phyloP scores from a whole-genome alignment of 306 rosid species.

The Inga leiocalycina region DNA sequence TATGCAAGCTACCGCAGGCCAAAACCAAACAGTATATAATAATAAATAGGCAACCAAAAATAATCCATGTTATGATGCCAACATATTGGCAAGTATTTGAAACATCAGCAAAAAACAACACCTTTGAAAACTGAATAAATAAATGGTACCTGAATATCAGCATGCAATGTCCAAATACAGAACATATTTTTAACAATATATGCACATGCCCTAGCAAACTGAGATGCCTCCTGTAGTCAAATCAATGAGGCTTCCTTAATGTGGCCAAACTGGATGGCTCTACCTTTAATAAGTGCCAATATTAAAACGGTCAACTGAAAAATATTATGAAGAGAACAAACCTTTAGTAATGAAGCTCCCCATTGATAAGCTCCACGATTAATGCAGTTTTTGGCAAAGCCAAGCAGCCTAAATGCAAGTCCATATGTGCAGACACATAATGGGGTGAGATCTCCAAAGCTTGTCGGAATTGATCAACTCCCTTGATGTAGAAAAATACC shows the following conservation, averaged over 20 bases:
- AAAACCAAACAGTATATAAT: constrained; percentile 33
- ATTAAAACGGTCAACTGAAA: neutral
- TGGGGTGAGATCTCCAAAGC: constrained; percentile 72
- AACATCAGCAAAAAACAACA: constrained; percentile 18
- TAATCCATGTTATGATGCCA: constrained; percentile 16
- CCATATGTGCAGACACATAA: constrained; percentile 82
- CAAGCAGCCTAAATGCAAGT: constrained; percentile 82
- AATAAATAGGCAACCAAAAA: constrained; percentile 20
- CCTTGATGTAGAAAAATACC: constrained; percentile 57
- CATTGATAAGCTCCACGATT: constrained; percentile 78
- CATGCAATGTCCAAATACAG: constrained; percentile 82
- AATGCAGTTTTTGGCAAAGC: constrained; percentile 76
- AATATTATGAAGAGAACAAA: constrained; percentile 39
- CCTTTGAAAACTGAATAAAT: constrained; percentile 11
- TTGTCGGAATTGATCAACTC: constrained; percentile 80
- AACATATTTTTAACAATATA: constrained; percentile 63
- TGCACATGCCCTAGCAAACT: constrained; percentile 61
- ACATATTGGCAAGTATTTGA: constrained; percentile 8
- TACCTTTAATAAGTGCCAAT: constrained; percentile 20
- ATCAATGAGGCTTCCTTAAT: constrained; percentile 29
- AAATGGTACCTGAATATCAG: constrained; percentile 81
- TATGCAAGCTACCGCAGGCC: constrained; percentile 64
- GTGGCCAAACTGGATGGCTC: constrained; percentile 28
- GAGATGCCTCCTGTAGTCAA: constrained; percentile 79
- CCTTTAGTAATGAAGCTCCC: constrained; percentile 84